Conservation (phyloP, 1,284 basidiomycete genomes). For the Thelephora terrestris region DNA sequence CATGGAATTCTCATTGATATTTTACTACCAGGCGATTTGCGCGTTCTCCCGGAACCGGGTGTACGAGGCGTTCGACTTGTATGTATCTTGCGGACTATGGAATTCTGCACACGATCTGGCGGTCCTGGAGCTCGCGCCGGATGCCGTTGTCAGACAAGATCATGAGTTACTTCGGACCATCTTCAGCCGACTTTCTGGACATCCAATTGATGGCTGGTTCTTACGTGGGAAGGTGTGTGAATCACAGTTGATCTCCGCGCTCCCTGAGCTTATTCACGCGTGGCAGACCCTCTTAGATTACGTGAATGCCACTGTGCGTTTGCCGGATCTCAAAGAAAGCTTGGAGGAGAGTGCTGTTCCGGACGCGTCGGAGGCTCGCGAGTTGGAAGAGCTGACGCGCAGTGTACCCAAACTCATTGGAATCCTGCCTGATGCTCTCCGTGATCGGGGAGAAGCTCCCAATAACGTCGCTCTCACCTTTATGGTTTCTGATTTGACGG, state of each 20-base stretch:
- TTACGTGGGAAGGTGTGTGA: conserved; percentile 62
- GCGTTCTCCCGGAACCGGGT: conserved; percentile 54
- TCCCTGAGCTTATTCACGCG: conserved; percentile 2
- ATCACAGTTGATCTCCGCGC: conserved; percentile 5
- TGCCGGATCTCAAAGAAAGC: conserved; percentile 47
- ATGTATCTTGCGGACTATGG: conserved; percentile 61
- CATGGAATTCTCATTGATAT: conserved; percentile 2
- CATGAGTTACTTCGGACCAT: conserved; percentile 62
- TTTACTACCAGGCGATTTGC: conserved; percentile 45
- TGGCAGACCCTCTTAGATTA: conserved; percentile 62
- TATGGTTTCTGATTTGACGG: conserved; percentile 59
- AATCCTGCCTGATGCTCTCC: conserved; percentile 60
- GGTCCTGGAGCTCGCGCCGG: conserved; percentile 78
- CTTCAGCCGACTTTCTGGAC: conserved; percentile 59
- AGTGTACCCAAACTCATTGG: conserved; percentile 59
- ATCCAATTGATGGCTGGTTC: conserved; percentile 64
- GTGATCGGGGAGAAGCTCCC: conserved; percentile 43
- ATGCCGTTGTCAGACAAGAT: conserved; percentile 80
- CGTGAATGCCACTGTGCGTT: conserved; percentile 46
- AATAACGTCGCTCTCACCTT: conserved; percentile 63
- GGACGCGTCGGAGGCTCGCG: conserved; percentile 36
- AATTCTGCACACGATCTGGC: conserved; percentile 77
- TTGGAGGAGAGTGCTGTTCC: conserved; percentile 33
- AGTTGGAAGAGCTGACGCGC: conserved; percentile 51
- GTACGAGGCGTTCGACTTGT: conserved; percentile 72